Evolutionary conservation across 768 basidiomycete species (phyloP).

Genomic region (Trametes coccinea): DNA sequence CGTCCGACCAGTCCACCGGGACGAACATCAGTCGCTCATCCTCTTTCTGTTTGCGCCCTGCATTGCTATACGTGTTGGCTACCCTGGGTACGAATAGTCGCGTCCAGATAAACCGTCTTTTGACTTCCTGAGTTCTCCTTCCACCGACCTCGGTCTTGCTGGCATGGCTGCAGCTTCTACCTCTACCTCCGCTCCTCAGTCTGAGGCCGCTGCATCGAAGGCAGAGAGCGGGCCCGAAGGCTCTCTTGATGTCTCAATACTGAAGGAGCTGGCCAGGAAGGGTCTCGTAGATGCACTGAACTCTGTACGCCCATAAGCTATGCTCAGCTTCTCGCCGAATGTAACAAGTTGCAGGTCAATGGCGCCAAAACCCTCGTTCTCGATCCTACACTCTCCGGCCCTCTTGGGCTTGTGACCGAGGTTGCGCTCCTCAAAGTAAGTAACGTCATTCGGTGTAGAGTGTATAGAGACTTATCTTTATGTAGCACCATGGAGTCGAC

Average conservation of each 20-base stretch:
- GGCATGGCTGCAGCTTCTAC: constrained; percentile 25
- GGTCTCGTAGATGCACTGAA: constrained; percentile 85
- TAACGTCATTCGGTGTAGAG: neutral
- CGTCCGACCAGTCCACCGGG: too few species aligned
- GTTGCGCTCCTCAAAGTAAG: constrained; percentile 87
- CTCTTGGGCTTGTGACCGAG: constrained; percentile 93
- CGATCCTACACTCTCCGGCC: constrained; percentile 83
- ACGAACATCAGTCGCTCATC: too few species aligned
- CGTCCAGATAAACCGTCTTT: too few species aligned
- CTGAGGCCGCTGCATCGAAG: constrained; percentile 41
- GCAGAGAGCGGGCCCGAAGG: constrained; percentile 39
- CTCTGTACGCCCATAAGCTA: constrained; percentile 46
- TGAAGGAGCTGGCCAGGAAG: constrained; percentile 79
- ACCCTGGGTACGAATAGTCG: too few species aligned
- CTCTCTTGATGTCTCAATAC: constrained; percentile 55
- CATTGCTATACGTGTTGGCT: too few species aligned
- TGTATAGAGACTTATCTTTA: neutral
- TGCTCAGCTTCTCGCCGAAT: neutral
- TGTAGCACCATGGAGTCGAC: constrained; percentile 95
- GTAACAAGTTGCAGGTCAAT: constrained; percentile 57
- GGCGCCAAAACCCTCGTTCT: constrained; percentile 97
- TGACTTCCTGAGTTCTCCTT: too few species aligned
- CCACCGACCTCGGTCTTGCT: neutral
- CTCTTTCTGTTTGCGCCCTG: too few species aligned
- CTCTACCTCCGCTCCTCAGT: constrained; percentile 30